Evolutionary conservation across 805 yeast species (phyloP).

Genomic region (Cyberlindnera samutprakarnensis): DNA sequence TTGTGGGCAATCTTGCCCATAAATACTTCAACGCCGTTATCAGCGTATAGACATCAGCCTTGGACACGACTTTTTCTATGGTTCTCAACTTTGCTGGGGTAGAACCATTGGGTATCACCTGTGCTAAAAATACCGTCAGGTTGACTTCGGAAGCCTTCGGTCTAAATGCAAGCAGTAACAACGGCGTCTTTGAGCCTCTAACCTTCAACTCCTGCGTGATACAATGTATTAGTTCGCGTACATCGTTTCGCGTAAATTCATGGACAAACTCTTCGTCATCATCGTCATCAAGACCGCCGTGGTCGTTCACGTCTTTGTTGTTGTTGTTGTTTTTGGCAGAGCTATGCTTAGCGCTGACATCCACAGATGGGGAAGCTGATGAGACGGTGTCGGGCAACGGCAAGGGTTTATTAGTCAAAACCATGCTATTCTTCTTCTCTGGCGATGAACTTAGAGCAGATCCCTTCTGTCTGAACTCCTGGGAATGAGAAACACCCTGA

Average conservation of each 20-base stretch:
- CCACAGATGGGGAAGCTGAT: background rate
- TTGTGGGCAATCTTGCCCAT: constrained; percentile 80
- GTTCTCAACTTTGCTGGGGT: constrained; percentile 36
- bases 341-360: background rate
- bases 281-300: background rate
- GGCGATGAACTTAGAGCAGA: background rate
- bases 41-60: constrained; percentile 61
- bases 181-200: constrained; percentile 66
- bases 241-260: constrained; percentile 55
- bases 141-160: constrained; percentile 58
- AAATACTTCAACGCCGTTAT: constrained; percentile 71
- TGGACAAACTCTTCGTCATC: constrained; percentile 23
- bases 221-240: constrained; percentile 59
- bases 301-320: no score
- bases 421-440: background rate
- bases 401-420: constrained; percentile 5
- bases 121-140: constrained; percentile 47
- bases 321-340: no score
- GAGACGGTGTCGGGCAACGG: constrained; percentile 9
- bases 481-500: no score
- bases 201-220: constrained; percentile 68
- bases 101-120: constrained; percentile 52
- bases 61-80: constrained; percentile 35
- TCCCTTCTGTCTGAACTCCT: constrained; percentile 1
- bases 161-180: constrained; percentile 68